Percentiles rank a stretch among this genome's conserved stretches.
These are phyloP conservation scores for Pistacia vera DNA, from an alignment of 345 rosid genomes.

Conservation along the genomic window DNA sequence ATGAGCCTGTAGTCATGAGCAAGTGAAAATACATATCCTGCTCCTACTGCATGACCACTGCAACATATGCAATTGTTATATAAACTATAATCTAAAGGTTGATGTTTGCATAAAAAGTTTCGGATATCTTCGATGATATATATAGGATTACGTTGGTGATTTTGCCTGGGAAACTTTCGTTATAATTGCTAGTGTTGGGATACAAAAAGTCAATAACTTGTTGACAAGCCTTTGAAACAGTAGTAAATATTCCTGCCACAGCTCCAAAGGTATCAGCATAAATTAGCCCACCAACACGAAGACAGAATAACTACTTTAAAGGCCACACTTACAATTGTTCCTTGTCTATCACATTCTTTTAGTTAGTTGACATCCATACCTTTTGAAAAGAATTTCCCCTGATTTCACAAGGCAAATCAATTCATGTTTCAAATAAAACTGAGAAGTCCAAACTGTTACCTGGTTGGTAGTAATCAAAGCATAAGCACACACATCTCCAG, in stretches of 20 bases:
- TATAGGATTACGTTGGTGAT: neutral
- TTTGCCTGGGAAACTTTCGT: neutral
- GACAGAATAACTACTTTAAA: neutral
- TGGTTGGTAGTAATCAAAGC: slow-evolving; percentile 18
- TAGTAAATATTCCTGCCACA: slow-evolving; percentile 3
- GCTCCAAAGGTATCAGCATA: too few relatives aligned
- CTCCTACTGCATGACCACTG: slow-evolving; percentile 24
- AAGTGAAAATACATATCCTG: slow-evolving; percentile 17
- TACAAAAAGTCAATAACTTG: slow-evolving; percentile 21
- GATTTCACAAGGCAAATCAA: neutral
- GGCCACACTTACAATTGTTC: neutral
- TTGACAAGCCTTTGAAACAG: slow-evolving; percentile 19
- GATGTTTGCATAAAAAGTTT: neutral
- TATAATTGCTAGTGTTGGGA: slow-evolving; percentile 17
- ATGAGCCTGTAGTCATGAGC: slow-evolving; percentile 21
- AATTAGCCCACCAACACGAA: neutral
- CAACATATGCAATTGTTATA: neutral
- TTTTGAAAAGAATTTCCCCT: slow-evolving; percentile 17
- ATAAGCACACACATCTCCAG: slow-evolving; percentile 1
- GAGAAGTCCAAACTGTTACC: slow-evolving; percentile 5
- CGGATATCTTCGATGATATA: too few relatives aligned
- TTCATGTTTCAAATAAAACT: too few relatives aligned
- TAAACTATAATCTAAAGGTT: neutral
- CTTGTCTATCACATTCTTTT: neutral
- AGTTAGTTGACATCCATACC: slow-evolving; percentile 18